Percentiles rank a stretch among this genome's conserved stretches.
These are phyloP conservation scores for Suaeda aralocaspica DNA, from an alignment of 148 eudicot genomes.

Conservation along the genomic window DNA sequence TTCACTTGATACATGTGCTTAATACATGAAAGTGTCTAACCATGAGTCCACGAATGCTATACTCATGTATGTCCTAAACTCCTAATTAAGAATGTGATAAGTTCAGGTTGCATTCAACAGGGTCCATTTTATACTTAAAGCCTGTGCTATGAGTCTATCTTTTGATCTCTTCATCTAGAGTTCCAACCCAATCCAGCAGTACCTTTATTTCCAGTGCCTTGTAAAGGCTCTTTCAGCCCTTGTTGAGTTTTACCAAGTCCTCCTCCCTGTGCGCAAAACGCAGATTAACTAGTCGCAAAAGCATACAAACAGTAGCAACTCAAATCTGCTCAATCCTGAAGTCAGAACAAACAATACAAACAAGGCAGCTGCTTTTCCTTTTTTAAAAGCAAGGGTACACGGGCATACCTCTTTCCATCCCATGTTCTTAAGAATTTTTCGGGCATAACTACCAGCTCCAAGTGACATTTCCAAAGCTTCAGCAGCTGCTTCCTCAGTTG, in stretches of 20 bases:
- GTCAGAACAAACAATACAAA: too few relatives aligned
- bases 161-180: conserved; percentile 12
- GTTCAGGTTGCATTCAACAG: too few relatives aligned
- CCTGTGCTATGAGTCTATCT: too few relatives aligned
- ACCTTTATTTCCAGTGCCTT: conserved; percentile 83
- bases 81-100: too few relatives aligned
- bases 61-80: too few relatives aligned
- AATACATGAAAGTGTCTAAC: too few relatives aligned
- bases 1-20: too few relatives aligned
- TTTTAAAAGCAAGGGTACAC: background rate
- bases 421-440: conserved; percentile 77
- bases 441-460: conserved; percentile 86
- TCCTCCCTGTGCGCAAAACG: conserved; percentile 54
- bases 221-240: conserved; percentile 69
- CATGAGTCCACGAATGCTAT: too few relatives aligned
- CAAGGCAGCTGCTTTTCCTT: background rate
- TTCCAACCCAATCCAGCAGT: conserved; percentile 86
- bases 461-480: conserved; percentile 83
- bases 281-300: background rate
- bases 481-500: conserved; percentile 64
- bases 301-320: background rate
- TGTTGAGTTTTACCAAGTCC: conserved; percentile 74
- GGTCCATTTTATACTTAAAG: too few relatives aligned
- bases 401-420: conserved; percentile 94
- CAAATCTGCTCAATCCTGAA: background rate